Conservation (phyloP, 1,139 yeast species). For the Geotrichum bryndzae region DNA sequence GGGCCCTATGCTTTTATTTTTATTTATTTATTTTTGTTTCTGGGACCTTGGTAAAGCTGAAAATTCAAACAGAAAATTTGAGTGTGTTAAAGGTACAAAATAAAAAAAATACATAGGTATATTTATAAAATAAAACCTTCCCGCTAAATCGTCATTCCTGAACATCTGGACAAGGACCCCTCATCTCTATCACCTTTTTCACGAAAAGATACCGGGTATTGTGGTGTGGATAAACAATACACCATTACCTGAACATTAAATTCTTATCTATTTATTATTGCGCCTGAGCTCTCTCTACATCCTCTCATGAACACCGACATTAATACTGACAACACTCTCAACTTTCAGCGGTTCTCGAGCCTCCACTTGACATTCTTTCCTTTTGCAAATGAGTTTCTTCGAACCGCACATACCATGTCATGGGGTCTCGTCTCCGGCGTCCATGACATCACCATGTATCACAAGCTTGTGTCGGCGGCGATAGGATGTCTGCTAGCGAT, state of each 20-base stretch:
- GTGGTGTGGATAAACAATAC: neutral
- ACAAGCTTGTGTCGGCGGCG: conserved; percentile 10
- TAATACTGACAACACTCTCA: neutral
- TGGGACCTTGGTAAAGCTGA: neutral
- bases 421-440: conserved; percentile 16
- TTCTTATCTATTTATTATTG: no score
- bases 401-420: conserved; percentile 13
- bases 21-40: neutral
- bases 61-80: neutral
- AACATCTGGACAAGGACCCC: neutral
- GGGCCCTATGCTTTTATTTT: neutral
- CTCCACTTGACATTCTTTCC: conserved; percentile 17
- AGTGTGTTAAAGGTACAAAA: neutral
- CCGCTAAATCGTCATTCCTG: neutral
- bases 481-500: conserved; percentile 14
- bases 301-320: neutral
- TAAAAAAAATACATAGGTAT: neutral
- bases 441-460: conserved; percentile 9
- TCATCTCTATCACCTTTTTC: neutral
- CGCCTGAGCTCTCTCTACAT: neutral
- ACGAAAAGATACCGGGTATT: neutral
- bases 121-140: neutral
- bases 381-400: conserved; percentile 13
- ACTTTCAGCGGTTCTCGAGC: conserved; percentile 1
- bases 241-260: neutral